Evolutionary conservation across 441 rosid genomes (phyloP).

Genomic region (Populus trichocarpa): DNA sequence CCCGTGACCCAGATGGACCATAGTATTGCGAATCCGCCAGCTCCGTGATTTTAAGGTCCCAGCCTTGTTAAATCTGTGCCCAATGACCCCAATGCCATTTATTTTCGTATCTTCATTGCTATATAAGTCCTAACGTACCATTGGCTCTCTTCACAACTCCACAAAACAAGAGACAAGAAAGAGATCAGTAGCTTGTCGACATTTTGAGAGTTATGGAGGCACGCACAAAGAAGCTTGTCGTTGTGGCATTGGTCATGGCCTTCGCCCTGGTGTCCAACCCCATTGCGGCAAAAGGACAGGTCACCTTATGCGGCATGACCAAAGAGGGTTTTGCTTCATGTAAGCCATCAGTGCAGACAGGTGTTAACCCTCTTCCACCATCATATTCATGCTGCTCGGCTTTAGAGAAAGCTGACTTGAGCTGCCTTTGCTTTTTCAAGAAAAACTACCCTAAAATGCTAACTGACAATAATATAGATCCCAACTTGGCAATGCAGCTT

Average conservation of each 20-base stretch:
- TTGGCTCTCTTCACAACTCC: not conserved
- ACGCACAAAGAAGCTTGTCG: constrained; percentile 26
- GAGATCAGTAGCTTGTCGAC: not conserved
- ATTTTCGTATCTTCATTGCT: not conserved
- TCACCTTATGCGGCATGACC: not conserved
- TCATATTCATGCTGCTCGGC: constrained; percentile 41
- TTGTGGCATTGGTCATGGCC: constrained; percentile 38
- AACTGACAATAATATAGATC: constrained; percentile 31
- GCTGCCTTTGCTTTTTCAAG: constrained; percentile 47
- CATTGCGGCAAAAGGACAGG: constrained; percentile 24
- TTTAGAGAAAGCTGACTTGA: constrained; percentile 38
- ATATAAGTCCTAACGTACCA: not conserved
- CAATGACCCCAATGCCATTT: not conserved
- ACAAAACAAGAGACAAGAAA: not conserved
- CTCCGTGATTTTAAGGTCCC: not conserved
- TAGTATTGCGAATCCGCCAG: constrained; percentile 5
- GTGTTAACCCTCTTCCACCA: constrained; percentile 31
- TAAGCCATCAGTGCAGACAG: constrained; percentile 33
- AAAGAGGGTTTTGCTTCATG: no score
- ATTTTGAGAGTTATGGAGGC: constrained; percentile 19
- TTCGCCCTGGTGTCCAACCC: constrained; percentile 21
- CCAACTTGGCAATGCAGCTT: constrained; percentile 39
- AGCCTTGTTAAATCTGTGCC: not conserved
- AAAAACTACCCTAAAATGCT: constrained; percentile 25
- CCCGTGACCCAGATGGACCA: constrained; percentile 26